These are phyloP conservation scores for Amaranthus tricolor DNA, from an alignment of 179 eudicot species.

Conservation along the genomic window DNA sequence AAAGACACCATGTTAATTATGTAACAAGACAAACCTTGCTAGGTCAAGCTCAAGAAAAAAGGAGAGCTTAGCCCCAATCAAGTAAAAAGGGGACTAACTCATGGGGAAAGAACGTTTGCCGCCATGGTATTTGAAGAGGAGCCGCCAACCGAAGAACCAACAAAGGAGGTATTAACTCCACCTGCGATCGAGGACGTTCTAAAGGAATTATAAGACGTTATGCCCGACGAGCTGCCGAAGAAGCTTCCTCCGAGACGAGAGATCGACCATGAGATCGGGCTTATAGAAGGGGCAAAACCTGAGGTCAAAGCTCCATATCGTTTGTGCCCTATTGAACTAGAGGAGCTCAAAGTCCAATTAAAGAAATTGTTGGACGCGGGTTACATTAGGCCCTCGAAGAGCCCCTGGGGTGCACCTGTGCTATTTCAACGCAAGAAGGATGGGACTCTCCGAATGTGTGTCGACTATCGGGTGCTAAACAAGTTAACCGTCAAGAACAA, in stretches of 20 bases:
- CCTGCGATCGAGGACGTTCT: neutral
- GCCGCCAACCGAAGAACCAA: too few species aligned
- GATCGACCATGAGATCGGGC: neutral
- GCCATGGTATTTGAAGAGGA: neutral
- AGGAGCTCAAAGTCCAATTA: neutral
- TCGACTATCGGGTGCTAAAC: neutral
- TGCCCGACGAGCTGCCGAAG: neutral
- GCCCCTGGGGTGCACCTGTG: neutral
- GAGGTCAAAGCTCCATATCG: neutral
- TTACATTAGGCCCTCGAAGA: neutral
- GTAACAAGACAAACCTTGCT: neutral
- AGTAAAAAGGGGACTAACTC: neutral
- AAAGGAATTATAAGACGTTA: neutral
- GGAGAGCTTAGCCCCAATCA: neutral
- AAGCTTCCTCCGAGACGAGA: neutral
- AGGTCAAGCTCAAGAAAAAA: neutral
- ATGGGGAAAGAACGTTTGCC: neutral
- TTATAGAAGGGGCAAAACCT: neutral
- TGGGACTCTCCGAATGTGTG: neutral
- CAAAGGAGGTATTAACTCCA: neutral
- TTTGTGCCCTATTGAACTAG: neutral
- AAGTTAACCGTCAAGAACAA: slow-evolving; percentile 10
- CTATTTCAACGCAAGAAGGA: slow-evolving; percentile 1
- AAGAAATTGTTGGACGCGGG: neutral
- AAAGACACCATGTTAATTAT: neutral